These are phyloP conservation scores for Strobilomyces echinocephalus DNA, from an alignment of 768 basidiomycete genomes.

Conservation along the genomic window DNA sequence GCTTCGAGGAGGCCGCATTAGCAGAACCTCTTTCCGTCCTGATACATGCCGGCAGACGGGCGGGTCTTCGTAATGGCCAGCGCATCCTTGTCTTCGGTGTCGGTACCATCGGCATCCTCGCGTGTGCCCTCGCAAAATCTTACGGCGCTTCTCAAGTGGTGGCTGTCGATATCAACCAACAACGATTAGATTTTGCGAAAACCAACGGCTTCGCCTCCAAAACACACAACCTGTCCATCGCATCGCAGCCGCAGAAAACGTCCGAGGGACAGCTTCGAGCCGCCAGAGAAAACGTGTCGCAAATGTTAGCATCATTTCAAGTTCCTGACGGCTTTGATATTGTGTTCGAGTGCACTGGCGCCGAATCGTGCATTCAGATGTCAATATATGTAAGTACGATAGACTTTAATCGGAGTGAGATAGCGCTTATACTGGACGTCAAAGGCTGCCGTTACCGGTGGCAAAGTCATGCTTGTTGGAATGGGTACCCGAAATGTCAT, in stretches of 20 bases:
- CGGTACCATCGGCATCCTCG: slow-evolving; percentile 90
- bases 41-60: slow-evolving; percentile 55
- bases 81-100: slow-evolving; percentile 86
- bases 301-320: slow-evolving; percentile 51
- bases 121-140: slow-evolving; percentile 72
- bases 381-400: slow-evolving; percentile 70
- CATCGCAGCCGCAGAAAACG: slow-evolving; percentile 46
- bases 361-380: slow-evolving; percentile 88
- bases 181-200: slow-evolving; percentile 75
- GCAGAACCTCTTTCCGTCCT: slow-evolving; percentile 94
- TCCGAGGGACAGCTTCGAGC: slow-evolving; percentile 53
- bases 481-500: slow-evolving; percentile 86
- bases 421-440: slow-evolving; percentile 12
- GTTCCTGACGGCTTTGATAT: slow-evolving; percentile 80
- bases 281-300: slow-evolving; percentile 53
- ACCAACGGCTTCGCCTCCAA: slow-evolving; percentile 71
- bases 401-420: slow-evolving; percentile 8
- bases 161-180: slow-evolving; percentile 81
- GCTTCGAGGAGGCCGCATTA: slow-evolving; percentile 79
- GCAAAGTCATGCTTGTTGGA: slow-evolving; percentile 89
- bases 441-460: slow-evolving; percentile 72
- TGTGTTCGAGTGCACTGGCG: slow-evolving; percentile 94
- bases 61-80: slow-evolving; percentile 45
- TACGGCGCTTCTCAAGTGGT: slow-evolving; percentile 68
- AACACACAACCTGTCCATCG: slow-evolving; percentile 58